Evolutionary conservation across 805 yeast genomes (phyloP).

Genomic region (Barnettozyma populi): DNA sequence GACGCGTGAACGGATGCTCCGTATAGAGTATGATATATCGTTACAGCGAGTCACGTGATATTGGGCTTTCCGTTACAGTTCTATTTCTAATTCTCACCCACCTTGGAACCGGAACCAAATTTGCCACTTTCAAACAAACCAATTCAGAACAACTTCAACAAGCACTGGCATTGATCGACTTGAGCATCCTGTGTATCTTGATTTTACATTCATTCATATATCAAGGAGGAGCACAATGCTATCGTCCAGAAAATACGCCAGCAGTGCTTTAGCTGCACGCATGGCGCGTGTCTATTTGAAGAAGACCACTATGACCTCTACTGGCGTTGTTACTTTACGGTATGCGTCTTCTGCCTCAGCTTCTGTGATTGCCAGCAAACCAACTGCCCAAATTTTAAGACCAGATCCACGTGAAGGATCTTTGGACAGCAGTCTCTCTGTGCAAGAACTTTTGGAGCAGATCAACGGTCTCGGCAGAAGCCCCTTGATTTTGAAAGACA

Average conservation of each 20-base stretch:
- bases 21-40: too few species aligned
- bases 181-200: not conserved
- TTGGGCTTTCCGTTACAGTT: not conserved
- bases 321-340: constrained; percentile 1
- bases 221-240: not conserved
- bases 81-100: not conserved
- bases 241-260: constrained; percentile 8
- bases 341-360: constrained; percentile 9
- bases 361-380: not conserved
- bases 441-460: constrained; percentile 20
- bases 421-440: constrained; percentile 10
- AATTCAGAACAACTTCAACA: not conserved
- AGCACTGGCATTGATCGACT: not conserved
- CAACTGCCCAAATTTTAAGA: not conserved
- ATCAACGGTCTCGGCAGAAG: constrained; percentile 18
- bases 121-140: not conserved
- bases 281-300: not conserved
- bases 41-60: not conserved
- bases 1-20: too few species aligned
- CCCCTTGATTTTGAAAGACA: constrained; percentile 9
- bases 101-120: not conserved
- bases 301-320: not conserved
- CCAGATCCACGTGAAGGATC: not conserved
- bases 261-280: not conserved
- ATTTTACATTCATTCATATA: not conserved